Percentiles rank a stretch among this genome's conserved stretches.
phyloP scores from a whole-genome alignment of 768 basidiomycete genomes.

The Boletus rubropictus region DNA sequence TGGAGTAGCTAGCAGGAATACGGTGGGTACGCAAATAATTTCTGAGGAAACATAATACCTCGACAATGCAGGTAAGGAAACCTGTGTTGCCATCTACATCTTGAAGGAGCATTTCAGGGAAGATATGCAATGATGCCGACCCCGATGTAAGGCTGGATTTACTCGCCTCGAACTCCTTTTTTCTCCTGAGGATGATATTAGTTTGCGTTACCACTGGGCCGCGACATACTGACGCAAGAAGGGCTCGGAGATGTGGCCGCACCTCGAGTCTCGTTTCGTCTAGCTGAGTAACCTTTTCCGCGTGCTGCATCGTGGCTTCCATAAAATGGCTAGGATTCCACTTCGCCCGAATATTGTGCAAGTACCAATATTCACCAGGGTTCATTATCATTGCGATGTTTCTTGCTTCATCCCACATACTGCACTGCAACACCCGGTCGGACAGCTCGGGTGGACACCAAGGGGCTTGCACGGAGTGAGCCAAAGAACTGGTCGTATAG shows the following conservation, averaged over 20 bases:
- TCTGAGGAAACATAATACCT: slow-evolving; percentile 35
- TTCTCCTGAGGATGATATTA: slow-evolving; percentile 39
- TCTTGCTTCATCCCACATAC: slow-evolving; percentile 53
- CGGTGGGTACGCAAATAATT: background rate
- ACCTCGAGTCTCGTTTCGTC: slow-evolving; percentile 34
- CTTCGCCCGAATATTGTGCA: slow-evolving; percentile 49
- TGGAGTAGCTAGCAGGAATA: slow-evolving; percentile 41
- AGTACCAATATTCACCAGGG: slow-evolving; percentile 44
- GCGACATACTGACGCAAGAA: slow-evolving; percentile 44
- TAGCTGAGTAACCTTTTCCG: slow-evolving; percentile 40
- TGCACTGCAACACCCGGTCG: slow-evolving; percentile 45
- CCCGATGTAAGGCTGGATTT: slow-evolving; percentile 16
- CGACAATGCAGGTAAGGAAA: slow-evolving; percentile 53
- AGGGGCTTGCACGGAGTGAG: slow-evolving; percentile 31
- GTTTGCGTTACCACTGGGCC: background rate
- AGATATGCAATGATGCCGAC: slow-evolving; percentile 26
- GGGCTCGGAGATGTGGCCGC: slow-evolving; percentile 38
- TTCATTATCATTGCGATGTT: slow-evolving; percentile 39
- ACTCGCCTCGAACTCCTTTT: slow-evolving; percentile 34
- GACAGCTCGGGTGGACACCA: slow-evolving; percentile 47
- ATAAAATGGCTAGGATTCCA: slow-evolving; percentile 34
- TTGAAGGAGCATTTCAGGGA: slow-evolving; percentile 43
- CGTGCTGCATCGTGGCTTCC: slow-evolving; percentile 49
- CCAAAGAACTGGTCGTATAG: slow-evolving; percentile 44
- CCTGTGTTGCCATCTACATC: slow-evolving; percentile 37